A percentile compares a stretch with the other conserved stretches of the same genome.
These are phyloP conservation scores for Globisporangium cystogenes DNA, from an alignment of 352 stramenopile genomes.

Conservation along the genomic window DNA sequence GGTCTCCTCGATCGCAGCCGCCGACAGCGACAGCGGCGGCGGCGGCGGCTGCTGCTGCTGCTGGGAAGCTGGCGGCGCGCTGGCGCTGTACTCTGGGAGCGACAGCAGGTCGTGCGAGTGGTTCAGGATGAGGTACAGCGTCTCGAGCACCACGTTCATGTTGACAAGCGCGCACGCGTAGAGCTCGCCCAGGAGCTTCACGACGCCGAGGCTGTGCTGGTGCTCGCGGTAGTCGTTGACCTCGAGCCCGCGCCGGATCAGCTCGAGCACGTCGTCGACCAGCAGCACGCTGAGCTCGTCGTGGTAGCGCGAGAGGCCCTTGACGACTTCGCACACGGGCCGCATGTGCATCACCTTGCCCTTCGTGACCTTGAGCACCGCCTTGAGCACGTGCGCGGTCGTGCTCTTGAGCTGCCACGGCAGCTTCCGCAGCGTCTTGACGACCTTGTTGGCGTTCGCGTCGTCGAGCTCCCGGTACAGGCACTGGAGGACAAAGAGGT, in stretches of 20 bases:
- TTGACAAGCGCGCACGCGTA: conserved; percentile 91
- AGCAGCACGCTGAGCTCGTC: conserved; percentile 88
- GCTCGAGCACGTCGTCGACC: conserved; percentile 93
- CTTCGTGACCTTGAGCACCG: conserved; percentile 91
- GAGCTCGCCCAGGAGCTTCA: conserved; percentile 92
- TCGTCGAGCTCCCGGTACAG: conserved; percentile 83
- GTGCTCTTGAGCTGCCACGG: conserved; percentile 82
- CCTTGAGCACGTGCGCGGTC: conserved; percentile 79
- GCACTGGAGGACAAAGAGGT: conserved; percentile 88
- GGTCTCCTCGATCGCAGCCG: conserved; percentile 41
- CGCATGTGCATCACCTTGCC: conserved; percentile 87
- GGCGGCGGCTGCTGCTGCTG: no score
- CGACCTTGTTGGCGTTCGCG: conserved; percentile 86
- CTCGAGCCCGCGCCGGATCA: conserved; percentile 89
- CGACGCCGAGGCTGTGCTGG: conserved; percentile 90
- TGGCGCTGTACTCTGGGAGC: conserved; percentile 47
- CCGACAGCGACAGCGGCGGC: no score
- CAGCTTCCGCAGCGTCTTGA: conserved; percentile 92
- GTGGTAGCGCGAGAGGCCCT: conserved; percentile 80
- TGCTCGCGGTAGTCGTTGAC: conserved; percentile 89
- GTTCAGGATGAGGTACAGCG: conserved; percentile 93
- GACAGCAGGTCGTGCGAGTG: conserved; percentile 92
- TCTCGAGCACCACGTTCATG: conserved; percentile 90
- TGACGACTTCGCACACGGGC: conserved; percentile 84
- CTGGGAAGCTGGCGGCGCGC: conserved; percentile 1